phyloP scores from a whole-genome alignment of 2,329 filamentous ascomycete species.

The Fusarium neocosmosporiellum region DNA sequence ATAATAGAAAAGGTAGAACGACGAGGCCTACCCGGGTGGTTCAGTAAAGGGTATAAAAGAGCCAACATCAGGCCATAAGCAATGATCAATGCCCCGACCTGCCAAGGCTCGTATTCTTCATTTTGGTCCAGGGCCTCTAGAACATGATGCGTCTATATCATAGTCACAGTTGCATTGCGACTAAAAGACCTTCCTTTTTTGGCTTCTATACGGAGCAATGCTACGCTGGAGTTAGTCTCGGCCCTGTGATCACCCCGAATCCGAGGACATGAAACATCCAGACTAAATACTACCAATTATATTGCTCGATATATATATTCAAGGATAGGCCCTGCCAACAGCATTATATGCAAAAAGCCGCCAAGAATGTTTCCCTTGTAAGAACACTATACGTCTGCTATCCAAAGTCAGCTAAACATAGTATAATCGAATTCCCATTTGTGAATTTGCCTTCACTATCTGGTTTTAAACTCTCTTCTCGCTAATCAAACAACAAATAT shows the following conservation, averaged over 20 bases:
- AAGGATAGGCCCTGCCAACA: not conserved
- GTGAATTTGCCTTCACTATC: too few relatives aligned
- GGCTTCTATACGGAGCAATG: not conserved
- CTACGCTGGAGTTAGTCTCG: not conserved
- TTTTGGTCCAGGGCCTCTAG: not conserved
- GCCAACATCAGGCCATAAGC: too few relatives aligned
- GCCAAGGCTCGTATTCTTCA: not conserved
- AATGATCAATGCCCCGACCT: not conserved
- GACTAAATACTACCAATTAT: not conserved
- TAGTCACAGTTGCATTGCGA: not conserved
- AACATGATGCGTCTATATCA: not conserved
- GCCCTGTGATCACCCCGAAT: not conserved
- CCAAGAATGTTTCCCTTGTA: not conserved
- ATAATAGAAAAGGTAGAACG: not conserved
- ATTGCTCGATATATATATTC: not conserved
- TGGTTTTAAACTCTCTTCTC: too few relatives aligned
- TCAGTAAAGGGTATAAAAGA: not conserved
- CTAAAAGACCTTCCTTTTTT: not conserved
- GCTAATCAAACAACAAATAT: not conserved
- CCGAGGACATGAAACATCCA: not conserved
- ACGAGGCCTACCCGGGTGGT: not conserved
- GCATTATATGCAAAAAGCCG: not conserved
- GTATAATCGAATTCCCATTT: not conserved
- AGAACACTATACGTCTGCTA: not conserved
- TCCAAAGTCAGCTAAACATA: not conserved